A percentile compares a stretch with the other conserved stretches of the same genome.
Conservation (phyloP, 2,329 filamentous ascomycete species). For the Cladorrhinum sp. region DNA sequence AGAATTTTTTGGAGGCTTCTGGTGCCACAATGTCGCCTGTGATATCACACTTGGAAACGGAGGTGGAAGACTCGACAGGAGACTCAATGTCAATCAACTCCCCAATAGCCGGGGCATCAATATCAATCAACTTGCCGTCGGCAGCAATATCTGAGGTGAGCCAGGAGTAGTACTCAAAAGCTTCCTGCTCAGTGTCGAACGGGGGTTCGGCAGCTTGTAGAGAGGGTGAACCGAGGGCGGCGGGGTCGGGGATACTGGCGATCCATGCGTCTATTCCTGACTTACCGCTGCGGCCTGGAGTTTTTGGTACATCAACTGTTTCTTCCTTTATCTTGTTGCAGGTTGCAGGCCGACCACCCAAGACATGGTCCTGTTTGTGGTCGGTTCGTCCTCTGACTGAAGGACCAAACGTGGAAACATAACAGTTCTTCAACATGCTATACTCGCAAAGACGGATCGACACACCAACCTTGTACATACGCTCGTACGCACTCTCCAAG, state of each 20-base stretch:
- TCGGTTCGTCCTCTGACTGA: background rate
- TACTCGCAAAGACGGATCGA: conserved; percentile 30
- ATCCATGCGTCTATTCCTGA: background rate
- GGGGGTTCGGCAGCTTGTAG: background rate
- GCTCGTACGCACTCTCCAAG: conserved; percentile 18
- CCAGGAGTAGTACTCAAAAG: background rate
- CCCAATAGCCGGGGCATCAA: background rate
- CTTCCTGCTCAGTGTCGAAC: background rate
- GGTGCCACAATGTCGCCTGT: background rate
- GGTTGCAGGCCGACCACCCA: conserved; percentile 11
- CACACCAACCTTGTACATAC: conserved; percentile 23
- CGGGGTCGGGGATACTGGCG: background rate
- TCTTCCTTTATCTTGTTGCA: background rate
- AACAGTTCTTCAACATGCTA: conserved; percentile 1
- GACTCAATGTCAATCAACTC: background rate
- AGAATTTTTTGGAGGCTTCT: background rate
- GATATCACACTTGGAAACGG: background rate
- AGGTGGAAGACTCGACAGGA: background rate
- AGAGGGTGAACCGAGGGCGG: background rate
- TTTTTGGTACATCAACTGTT: background rate
- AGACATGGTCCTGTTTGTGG: conserved; percentile 1
- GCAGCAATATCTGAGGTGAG: background rate
- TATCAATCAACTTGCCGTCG: background rate
- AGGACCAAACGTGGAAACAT: conserved; percentile 18
- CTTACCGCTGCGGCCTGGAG: background rate